Evolutionary conservation across 2,329 filamentous ascomycete species (phyloP).

Genomic region (Scedosporium boydii): DNA sequence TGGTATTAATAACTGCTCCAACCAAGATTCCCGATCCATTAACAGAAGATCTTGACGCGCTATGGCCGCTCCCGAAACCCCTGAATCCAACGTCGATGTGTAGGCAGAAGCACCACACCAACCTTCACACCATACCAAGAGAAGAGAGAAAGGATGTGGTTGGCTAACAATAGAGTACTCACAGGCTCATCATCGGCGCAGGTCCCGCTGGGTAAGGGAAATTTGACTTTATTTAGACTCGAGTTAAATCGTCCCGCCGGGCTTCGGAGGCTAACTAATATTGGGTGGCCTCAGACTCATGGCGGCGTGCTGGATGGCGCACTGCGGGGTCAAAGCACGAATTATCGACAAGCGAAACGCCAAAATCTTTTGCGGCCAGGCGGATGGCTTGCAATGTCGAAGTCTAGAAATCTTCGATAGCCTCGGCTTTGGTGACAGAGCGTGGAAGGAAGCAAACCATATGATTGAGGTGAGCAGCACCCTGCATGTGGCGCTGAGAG

Average conservation of each 20-base stretch:
- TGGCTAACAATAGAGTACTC: no score
- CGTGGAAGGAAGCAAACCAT: constrained; percentile 58
- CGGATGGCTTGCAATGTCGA: constrained; percentile 46
- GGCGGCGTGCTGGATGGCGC: constrained; percentile 32
- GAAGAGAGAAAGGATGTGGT: no score
- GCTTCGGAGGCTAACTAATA: background rate
- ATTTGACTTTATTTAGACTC: no score
- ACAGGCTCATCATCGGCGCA: constrained; percentile 27
- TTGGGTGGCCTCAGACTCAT: constrained; percentile 18
- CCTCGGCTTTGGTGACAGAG: constrained; percentile 55
- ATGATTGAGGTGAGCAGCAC: constrained; percentile 23
- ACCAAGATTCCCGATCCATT: no score
- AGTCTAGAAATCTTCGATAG: constrained; percentile 66
- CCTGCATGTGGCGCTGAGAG: no score
- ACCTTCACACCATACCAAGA: constrained; percentile 5
- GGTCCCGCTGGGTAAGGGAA: constrained; percentile 22
- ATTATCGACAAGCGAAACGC: constrained; percentile 33
- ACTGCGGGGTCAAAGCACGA: constrained; percentile 28
- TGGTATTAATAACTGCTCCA: no score
- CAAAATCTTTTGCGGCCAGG: constrained; percentile 30
- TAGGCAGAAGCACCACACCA: constrained; percentile 10
- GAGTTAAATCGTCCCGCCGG: no score
- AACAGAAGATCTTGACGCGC: no score
- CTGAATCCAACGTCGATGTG: constrained; percentile 19
- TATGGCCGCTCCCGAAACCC: background rate